A percentile compares a stretch with the other conserved stretches of the same genome.
These are phyloP conservation scores for Fusarium sp. DNA, from an alignment of 2,329 filamentous ascomycete genomes.

Conservation along the genomic window DNA sequence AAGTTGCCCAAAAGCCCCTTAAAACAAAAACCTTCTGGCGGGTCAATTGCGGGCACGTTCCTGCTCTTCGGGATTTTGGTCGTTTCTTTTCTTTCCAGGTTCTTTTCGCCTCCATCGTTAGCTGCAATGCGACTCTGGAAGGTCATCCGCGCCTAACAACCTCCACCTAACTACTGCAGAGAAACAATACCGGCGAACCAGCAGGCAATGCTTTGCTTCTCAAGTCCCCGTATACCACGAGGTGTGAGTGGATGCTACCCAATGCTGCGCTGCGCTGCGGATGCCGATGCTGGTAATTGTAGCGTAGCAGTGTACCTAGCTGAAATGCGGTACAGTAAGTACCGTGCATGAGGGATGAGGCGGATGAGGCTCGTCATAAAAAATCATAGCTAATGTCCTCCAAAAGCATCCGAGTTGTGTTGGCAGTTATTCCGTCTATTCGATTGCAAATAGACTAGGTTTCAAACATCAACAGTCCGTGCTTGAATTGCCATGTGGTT, in stretches of 20 bases:
- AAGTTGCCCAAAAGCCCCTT: constrained; percentile 29
- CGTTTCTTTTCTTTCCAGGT: not conserved
- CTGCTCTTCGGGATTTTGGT: not conserved
- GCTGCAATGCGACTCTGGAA: constrained; percentile 26
- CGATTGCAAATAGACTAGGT: not conserved
- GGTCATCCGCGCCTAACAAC: not conserved
- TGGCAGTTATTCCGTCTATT: not conserved
- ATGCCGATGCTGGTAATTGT: constrained; percentile 10
- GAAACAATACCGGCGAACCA: constrained; percentile 26
- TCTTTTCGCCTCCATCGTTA: constrained; percentile 8
- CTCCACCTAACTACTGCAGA: constrained; percentile 1
- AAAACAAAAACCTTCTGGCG: constrained; percentile 25
- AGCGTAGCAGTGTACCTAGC: not conserved
- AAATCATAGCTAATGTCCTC: not conserved
- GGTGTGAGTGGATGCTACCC: constrained; percentile 24
- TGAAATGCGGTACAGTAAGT: not conserved
- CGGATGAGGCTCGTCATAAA: not conserved
- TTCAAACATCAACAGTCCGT: constrained; percentile 3
- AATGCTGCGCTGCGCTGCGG: not conserved
- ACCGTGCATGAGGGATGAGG: not conserved
- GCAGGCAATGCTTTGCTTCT: constrained; percentile 10
- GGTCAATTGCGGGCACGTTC: not conserved
- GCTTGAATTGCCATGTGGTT: constrained; percentile 1
- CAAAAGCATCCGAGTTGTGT: not conserved
- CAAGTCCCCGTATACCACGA: constrained; percentile 18